Evolutionary conservation across 2,329 filamentous ascomycete species (phyloP).

Genomic region (Tolypocladium tundrense): DNA sequence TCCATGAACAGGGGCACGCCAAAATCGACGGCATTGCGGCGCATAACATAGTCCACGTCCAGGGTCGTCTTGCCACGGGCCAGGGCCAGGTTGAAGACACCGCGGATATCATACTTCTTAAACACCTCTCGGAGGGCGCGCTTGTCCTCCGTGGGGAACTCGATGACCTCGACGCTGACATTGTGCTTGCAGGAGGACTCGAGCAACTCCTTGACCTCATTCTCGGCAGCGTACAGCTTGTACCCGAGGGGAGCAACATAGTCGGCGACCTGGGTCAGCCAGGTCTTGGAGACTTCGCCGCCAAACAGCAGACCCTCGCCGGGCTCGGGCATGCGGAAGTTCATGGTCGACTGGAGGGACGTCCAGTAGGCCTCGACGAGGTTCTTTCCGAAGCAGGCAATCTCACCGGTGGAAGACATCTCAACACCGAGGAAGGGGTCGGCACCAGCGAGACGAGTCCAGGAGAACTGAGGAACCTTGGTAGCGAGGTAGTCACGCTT

Average conservation of each 20-base stretch:
- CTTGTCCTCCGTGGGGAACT: slow-evolving; percentile 96
- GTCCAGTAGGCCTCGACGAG: slow-evolving; percentile 97
- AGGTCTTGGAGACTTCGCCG: slow-evolving; percentile 63
- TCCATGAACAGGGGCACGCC: slow-evolving; percentile 98
- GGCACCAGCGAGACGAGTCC: slow-evolving; percentile 93
- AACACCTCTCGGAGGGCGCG: slow-evolving; percentile 89
- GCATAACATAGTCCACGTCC: slow-evolving; percentile 97
- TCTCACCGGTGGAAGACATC: slow-evolving; percentile 95
- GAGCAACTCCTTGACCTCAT: slow-evolving; percentile 72
- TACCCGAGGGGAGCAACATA: slow-evolving; percentile 84
- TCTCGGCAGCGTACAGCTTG: slow-evolving; percentile 81
- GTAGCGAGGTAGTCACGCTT: slow-evolving; percentile 90
- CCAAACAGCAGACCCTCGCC: slow-evolving; percentile 94
- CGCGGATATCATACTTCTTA: slow-evolving; percentile 90
- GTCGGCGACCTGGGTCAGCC: slow-evolving; percentile 71
- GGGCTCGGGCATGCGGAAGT: slow-evolving; percentile 92
- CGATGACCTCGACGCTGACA: slow-evolving; percentile 75
- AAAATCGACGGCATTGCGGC: slow-evolving; percentile 96
- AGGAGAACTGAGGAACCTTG: slow-evolving; percentile 98
- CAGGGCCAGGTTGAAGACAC: slow-evolving; percentile 89
- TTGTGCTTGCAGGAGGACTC: slow-evolving; percentile 60
- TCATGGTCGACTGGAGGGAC: slow-evolving; percentile 94
- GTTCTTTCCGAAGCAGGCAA: slow-evolving; percentile 96
- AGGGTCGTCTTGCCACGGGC: slow-evolving; percentile 71
- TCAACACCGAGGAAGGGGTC: slow-evolving; percentile 97